Base-by-base conservation (phyloP, 2,329 filamentous ascomycete genomes). In the Aspergillus versicolor region DNA sequence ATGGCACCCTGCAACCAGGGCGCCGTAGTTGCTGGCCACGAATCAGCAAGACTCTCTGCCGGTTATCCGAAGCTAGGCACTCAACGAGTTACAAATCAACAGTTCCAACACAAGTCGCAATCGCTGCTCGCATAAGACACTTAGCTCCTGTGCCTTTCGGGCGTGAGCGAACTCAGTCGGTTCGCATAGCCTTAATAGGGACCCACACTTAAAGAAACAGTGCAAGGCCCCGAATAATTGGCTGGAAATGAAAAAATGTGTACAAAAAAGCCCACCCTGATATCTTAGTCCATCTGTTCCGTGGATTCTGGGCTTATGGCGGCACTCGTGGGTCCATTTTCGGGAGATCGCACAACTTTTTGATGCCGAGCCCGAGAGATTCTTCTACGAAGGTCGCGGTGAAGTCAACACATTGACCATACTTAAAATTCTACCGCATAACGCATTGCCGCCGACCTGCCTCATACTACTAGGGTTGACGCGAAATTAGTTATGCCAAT, bases 261-360 rank as follows among this genome's bases (percentile, higher is more conserved):
- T 30, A 19, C 42, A 44, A 27, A 21, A 42, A 27, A 43, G 3
- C 42, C 51, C 42, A 45, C 42, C 24, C 12, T 9, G 17, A 19
- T 30, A 24, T 46, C 51, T 40, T 53, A 19, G 41, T 30, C 37
- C 12, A 19, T 4, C 12, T 24, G 30, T n/a, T 19, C 37, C 48
- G 38, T 51, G 48, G 22, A 13, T n/a, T 38, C 15, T 37, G 34
- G 5, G 15, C 34, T 9, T 9, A 30, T 30, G 22, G 17, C 47
- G 13, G 17, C 2, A 22, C 30, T 52, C 32, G 43, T 53, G 51
- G 51, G 51, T 41, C 43, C 19, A 6, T 7, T 8, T 17, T 46
- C 51, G 51, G 51, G 51, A 53, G 43, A 47, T 30, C 51, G 11
- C 42, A 53, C 40, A 46, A 34, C 51, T 53, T 53, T 21, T 11